A percentile compares a stretch with the other conserved stretches of the same genome.
phyloP scores from a whole-genome alignment of 169 alveolate species.

The Eimeria tenella region DNA sequence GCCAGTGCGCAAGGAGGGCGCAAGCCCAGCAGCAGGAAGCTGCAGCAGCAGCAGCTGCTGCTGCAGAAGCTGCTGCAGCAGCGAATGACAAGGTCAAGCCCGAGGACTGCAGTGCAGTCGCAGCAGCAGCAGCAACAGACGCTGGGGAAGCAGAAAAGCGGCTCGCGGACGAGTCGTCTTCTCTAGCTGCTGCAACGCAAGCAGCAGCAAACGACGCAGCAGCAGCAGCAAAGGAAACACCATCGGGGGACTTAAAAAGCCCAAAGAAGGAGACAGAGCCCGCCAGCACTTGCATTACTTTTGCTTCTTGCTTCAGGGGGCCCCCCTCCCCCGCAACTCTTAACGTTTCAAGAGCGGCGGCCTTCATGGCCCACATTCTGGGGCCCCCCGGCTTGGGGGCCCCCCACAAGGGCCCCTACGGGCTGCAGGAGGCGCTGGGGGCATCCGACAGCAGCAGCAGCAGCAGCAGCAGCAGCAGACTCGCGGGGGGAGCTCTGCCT shows the following conservation, averaged over 20 bases:
- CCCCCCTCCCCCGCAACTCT: slow-evolving; percentile 3
- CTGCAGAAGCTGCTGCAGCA: not conserved
- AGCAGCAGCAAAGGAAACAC: not conserved
- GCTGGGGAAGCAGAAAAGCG: slow-evolving; percentile 27
- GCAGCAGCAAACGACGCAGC: slow-evolving; percentile 28
- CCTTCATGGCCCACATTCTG: not conserved
- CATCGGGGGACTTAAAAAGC: not conserved
- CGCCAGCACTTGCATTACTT: not conserved
- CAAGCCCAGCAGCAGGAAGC: not conserved
- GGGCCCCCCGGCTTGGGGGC: not conserved
- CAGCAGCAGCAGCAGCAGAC: slow-evolving; percentile 39
- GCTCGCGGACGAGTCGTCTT: not conserved
- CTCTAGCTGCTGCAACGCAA: not conserved
- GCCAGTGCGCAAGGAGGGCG: not conserved
- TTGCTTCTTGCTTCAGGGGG: slow-evolving; percentile 33
- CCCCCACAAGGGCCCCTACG: not conserved
- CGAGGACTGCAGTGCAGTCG: not conserved
- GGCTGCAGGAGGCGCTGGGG: not conserved
- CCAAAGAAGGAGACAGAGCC: not conserved
- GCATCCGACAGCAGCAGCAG: not conserved
- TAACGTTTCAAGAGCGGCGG: not conserved
- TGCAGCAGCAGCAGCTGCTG: slow-evolving; percentile 32
- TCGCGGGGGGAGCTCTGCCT: slow-evolving; percentile 9
- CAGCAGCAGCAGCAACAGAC: slow-evolving; percentile 9
- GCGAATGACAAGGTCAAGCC: not conserved